These are phyloP conservation scores for Murraya paniculata DNA, from an alignment of 345 rosid genomes.

Conservation along the genomic window DNA sequence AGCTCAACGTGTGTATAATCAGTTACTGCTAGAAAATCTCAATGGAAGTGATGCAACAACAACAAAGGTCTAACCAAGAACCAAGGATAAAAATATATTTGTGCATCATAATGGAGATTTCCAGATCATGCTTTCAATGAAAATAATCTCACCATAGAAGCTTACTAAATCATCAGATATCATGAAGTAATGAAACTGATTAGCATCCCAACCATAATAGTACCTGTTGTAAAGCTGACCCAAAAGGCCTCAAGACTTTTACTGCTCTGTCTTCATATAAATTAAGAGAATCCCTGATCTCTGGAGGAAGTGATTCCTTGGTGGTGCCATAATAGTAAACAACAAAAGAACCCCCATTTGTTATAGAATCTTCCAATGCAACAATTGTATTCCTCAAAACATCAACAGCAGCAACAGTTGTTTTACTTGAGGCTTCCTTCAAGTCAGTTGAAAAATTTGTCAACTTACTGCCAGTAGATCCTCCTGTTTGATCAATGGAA, in stretches of 20 bases:
- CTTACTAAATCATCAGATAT: slow-evolving; percentile 1
- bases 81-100: not conserved
- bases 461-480: slow-evolving; percentile 43
- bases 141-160: not conserved
- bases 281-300: slow-evolving; percentile 50
- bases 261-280: slow-evolving; percentile 66
- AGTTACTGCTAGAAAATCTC: not conserved
- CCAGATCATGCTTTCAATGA: not conserved
- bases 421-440: slow-evolving; percentile 56
- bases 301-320: slow-evolving; percentile 74
- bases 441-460: slow-evolving; percentile 48
- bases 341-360: slow-evolving; percentile 62
- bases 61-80: slow-evolving; percentile 2
- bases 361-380: slow-evolving; percentile 57
- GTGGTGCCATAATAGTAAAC: slow-evolving; percentile 66
- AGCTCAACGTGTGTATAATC: slow-evolving; percentile 8
- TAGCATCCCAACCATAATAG: slow-evolving; percentile 21
- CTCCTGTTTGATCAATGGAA: slow-evolving; percentile 54
- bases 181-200: not conserved
- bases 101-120: not conserved
- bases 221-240: slow-evolving; percentile 72
- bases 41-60: slow-evolving; percentile 3
- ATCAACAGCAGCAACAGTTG: slow-evolving; percentile 51
- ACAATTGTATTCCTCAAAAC: slow-evolving; percentile 59
- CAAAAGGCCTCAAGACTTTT: slow-evolving; percentile 53